Base-by-base conservation (phyloP, 2,329 filamentous ascomycete species). In the Verticillium nubilum region DNA sequence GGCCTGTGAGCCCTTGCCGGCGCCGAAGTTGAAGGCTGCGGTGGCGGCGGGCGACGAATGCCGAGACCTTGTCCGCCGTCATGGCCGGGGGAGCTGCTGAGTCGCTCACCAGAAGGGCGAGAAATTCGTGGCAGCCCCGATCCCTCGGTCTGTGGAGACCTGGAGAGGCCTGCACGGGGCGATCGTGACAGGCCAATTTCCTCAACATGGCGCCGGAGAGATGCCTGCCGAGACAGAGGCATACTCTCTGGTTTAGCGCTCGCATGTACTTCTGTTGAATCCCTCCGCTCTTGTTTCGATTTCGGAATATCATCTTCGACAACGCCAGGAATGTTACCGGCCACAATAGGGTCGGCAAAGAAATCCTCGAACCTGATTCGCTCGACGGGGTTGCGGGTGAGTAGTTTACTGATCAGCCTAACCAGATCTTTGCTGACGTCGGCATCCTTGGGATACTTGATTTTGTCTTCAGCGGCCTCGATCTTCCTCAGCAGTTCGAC, bases 401-500 rank as follows among this genome's bases (percentile, higher is more conserved):
- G 78, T 17, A 99, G 80, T 42, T 82, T 83, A 52, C 91, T 86
- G 61, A 97, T 92, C 19, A 97, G 78, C 25, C 82, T 80, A 73
- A 96, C 97, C 76, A 97, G 86, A 10, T 90, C 88, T 54, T 87
- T 76, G 65, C 86, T 94, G 61, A 91, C 85, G 55, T 84, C 78
- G 31, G 86, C 83, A 56, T 92, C 90, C 66, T 86, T 85, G 0
- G 89, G 86, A 66, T 98, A 98, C 64, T 83, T 86, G 73, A 98
- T 96, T 63, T 85, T 80, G 70, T 98, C 94, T 63, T 96, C 89
- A 19, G 89, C 87, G 61, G 88, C 88, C 72, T 98, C 94, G 64
- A 99, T 99, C 77, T 90, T 95, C 62, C 91, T 86, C 52, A 98
- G 82, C 35, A 99, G 79, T 71, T 93, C 91, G 65, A 94, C 90